Evolutionary conservation across 169 alveolate genomes (phyloP).

Genomic region (Plasmodium gallinaceum): DNA sequence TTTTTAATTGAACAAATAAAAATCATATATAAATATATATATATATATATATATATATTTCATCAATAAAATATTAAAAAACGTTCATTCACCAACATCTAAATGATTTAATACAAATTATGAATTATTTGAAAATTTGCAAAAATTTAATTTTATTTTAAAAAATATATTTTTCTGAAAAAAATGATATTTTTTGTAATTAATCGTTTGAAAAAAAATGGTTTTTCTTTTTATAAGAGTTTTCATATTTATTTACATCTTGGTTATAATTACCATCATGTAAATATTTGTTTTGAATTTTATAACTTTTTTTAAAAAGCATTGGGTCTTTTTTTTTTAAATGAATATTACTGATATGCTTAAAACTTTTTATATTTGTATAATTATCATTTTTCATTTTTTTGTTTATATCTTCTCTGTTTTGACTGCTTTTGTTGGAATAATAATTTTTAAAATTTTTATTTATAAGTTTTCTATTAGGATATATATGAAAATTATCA

Average conservation of each 20-base stretch:
- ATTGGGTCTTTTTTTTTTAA: slow-evolving; percentile 11
- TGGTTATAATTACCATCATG: neutral
- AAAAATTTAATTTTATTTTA: too few relatives aligned
- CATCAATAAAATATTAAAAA: slow-evolving; percentile 1
- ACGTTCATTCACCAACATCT: neutral
- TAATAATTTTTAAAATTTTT: slow-evolving; percentile 20
- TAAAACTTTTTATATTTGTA: slow-evolving; percentile 15
- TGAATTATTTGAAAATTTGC: too few relatives aligned
- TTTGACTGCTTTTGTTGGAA: slow-evolving; percentile 1
- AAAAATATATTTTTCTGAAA: too few relatives aligned
- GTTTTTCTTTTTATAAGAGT: neutral
- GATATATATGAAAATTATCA: slow-evolving; percentile 1
- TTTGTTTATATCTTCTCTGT: slow-evolving; percentile 14
- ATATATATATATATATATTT: slow-evolving; percentile 3
- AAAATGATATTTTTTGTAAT: neutral
- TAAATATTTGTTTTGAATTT: neutral
- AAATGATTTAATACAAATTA: too few relatives aligned
- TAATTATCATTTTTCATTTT: slow-evolving; percentile 4
- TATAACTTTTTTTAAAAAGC: slow-evolving; percentile 2
- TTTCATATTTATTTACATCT: neutral
- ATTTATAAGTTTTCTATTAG: slow-evolving; percentile 27
- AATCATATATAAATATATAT: neutral
- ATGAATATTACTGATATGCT: neutral
- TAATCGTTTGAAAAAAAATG: neutral
- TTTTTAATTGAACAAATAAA: neutral